Evolutionary conservation across 257 asterid species (phyloP).

Genomic region (Paraleonurus japonicus): DNA sequence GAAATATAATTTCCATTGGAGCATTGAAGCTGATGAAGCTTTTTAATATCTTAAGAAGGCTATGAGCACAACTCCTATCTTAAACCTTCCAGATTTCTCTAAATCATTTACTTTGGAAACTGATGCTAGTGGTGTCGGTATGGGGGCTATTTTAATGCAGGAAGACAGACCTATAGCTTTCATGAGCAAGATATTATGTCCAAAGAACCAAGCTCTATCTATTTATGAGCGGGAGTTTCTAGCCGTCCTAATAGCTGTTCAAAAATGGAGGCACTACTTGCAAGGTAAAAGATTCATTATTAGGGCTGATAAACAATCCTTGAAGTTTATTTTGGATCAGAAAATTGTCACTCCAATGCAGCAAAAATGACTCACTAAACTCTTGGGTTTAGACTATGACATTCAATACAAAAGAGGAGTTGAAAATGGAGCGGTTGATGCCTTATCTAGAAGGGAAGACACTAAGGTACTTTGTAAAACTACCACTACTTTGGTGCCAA

Average conservation of each 20-base stretch:
- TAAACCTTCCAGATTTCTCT: not conserved
- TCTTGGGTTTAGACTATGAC: conserved; percentile 3
- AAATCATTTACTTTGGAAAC: not conserved
- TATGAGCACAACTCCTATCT: not conserved
- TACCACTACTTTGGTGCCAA: not conserved
- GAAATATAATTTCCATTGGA: not conserved
- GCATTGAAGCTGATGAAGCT: not conserved
- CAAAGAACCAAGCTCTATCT: not conserved
- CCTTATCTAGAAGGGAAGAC: not conserved
- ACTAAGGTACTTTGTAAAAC: not conserved
- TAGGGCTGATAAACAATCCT: not conserved
- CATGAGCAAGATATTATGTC: not conserved
- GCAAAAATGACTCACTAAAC: not conserved
- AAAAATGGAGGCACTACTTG: not conserved
- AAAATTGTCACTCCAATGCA: not conserved
- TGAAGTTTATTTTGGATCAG: too few relatives aligned
- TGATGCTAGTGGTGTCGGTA: not conserved
- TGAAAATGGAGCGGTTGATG: not conserved
- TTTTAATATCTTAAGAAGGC: not conserved
- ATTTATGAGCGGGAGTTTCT: not conserved
- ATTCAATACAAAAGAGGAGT: not conserved
- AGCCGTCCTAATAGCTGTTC: not conserved
- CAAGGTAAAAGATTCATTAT: not conserved
- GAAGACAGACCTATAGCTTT: not conserved
- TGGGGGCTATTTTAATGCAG: not conserved